These are phyloP conservation scores for Mariannaea sp. DNA, from an alignment of 2,329 filamentous ascomycete species.

Conservation along the genomic window DNA sequence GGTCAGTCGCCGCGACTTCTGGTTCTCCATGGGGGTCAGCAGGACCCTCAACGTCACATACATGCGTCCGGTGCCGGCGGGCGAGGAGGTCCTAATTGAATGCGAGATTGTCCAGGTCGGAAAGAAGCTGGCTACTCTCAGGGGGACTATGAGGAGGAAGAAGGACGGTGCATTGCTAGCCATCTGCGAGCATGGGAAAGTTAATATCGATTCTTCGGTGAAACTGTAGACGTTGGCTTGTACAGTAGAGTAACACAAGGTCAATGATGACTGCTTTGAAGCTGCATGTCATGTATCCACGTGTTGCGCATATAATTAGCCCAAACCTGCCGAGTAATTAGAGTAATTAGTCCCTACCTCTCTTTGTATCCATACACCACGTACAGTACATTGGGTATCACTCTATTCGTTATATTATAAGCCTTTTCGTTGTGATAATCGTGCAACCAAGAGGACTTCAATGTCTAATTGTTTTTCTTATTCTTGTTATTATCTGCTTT, in stretches of 20 bases:
- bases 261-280: neutral
- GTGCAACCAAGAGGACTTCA: too few species aligned
- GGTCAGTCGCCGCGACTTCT: conserved; percentile 62
- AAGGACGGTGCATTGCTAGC: conserved; percentile 59
- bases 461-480: too few species aligned
- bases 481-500: too few species aligned
- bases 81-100: conserved; percentile 56
- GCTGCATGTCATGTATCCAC: too few species aligned
- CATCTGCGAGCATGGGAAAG: conserved; percentile 68
- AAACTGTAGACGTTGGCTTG: conserved; percentile 31
- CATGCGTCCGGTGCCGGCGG: conserved; percentile 62
- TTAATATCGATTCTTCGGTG: conserved; percentile 58
- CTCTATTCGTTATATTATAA: too few species aligned
- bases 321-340: too few species aligned
- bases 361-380: too few species aligned
- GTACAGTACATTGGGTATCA: too few species aligned
- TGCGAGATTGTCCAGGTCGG: conserved; percentile 64
- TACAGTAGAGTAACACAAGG: neutral
- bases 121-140: conserved; percentile 56
- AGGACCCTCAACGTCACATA: conserved; percentile 71
- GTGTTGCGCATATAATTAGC: too few species aligned
- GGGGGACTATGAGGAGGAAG: conserved; percentile 58
- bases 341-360: too few species aligned
- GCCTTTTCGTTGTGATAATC: too few species aligned
- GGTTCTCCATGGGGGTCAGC: conserved; percentile 66